Percentiles rank a stretch among this genome's conserved stretches.
phyloP scores from a whole-genome alignment of 2,329 filamentous ascomycete species.

The Mariannaea elegans region DNA sequence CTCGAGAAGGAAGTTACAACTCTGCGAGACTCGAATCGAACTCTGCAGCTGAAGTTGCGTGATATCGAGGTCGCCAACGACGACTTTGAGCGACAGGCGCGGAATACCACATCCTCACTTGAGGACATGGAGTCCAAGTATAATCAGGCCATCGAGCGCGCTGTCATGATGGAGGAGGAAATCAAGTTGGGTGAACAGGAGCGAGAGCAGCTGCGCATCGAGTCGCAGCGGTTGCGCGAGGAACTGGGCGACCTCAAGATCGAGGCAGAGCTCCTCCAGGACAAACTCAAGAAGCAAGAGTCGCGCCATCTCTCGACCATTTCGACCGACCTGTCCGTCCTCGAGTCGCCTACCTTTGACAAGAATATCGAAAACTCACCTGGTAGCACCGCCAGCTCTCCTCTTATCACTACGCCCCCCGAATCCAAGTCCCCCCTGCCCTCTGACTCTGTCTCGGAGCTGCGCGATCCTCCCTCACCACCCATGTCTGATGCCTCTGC shows the following conservation, averaged over 20 bases:
- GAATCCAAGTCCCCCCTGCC: conserved; percentile 71
- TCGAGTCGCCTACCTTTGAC: conserved; percentile 78
- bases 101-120: conserved; percentile 93
- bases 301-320: conserved; percentile 66
- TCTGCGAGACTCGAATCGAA: conserved; percentile 84
- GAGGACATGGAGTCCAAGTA: conserved; percentile 98
- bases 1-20: conserved; percentile 97
- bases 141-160: conserved; percentile 90
- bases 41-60: conserved; percentile 82
- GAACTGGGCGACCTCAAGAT: conserved; percentile 94
- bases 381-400: conserved; percentile 88
- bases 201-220: conserved; percentile 86
- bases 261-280: conserved; percentile 91
- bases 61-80: conserved; percentile 99
- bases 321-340: conserved; percentile 69
- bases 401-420: conserved; percentile 88
- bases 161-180: conserved; percentile 94
- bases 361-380: conserved; percentile 76
- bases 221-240: conserved; percentile 87
- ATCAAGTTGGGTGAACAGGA: conserved; percentile 92
- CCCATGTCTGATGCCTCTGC: conserved; percentile 88
- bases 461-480: conserved; percentile 89
- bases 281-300: conserved; percentile 84
- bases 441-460: conserved; percentile 67
- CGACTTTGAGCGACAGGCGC: conserved; percentile 95